These are phyloP conservation scores for Aphanomyces stellatus DNA, from an alignment of 352 stramenopile genomes.

Conservation along the genomic window DNA sequence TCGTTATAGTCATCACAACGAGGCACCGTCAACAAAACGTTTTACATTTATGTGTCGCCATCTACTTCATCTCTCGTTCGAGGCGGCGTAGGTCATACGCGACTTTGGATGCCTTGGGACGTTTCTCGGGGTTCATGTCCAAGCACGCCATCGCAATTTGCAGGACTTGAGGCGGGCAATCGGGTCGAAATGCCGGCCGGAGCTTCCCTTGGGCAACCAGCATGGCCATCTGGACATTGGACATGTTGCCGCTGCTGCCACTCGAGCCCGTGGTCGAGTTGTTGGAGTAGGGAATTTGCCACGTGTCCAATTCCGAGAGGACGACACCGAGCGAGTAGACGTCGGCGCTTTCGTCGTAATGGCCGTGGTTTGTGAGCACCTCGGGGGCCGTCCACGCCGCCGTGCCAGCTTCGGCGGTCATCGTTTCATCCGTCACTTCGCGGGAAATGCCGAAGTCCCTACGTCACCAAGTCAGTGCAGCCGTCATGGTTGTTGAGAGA, in stretches of 20 bases:
- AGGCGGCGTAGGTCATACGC: slow-evolving; percentile 8
- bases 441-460: slow-evolving; percentile 33
- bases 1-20: too few relatives aligned
- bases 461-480: not conserved
- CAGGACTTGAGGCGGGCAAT: not conserved
- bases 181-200: not conserved
- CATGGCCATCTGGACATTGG: slow-evolving; percentile 13
- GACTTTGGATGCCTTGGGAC: slow-evolving; percentile 7
- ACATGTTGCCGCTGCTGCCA: not conserved
- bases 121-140: slow-evolving; percentile 1
- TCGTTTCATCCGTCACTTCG: slow-evolving; percentile 21
- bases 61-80: too few relatives aligned
- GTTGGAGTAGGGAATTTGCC: slow-evolving; percentile 7
- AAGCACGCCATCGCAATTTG: slow-evolving; percentile 5
- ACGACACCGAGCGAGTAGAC: slow-evolving; percentile 38
- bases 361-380: slow-evolving; percentile 23
- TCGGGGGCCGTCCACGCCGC: slow-evolving; percentile 31
- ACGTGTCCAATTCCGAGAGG: slow-evolving; percentile 29
- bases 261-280: not conserved
- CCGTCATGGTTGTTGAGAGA: too few relatives aligned
- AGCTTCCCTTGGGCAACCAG: slow-evolving; percentile 12
- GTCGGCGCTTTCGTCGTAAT: slow-evolving; percentile 45
- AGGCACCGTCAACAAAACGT: too few relatives aligned
- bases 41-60: too few relatives aligned
- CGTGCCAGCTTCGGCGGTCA: slow-evolving; percentile 30